Evolutionary conservation across 2,329 filamentous ascomycete genomes (phyloP), one percentile per base, ranked within the genome.

Genomic region (Fusarium proliferatum): DNA sequence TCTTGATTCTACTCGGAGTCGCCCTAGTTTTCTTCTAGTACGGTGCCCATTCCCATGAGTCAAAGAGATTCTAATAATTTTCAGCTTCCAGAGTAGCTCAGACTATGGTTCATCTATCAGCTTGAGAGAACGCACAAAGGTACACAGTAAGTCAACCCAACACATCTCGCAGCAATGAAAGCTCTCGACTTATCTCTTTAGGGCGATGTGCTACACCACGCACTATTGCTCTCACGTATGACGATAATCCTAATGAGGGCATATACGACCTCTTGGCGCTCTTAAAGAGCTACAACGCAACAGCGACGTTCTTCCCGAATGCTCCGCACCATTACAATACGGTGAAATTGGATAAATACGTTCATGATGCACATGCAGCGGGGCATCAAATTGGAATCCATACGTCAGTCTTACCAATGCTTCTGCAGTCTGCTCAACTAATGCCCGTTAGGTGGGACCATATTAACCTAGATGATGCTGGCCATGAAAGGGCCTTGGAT

Each of bases 21-120:
- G 5, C 13, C 3, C 19, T 53, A 6, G 4, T 53, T 5, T 16
- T 53, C 13, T 53, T 53, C 51, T 53, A 53, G 51, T 53, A 38
- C 28, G 30, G n/a, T 15, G 2, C 17, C 16, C 23, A 16, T 6
- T 9, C 3, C 2, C 1, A 6, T 38, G 5, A 4, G 6, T 11
- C 8, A 3, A 16, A 9, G 23, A 3, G 0, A 3, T 36, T 21
- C 51, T 53, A n/a, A 53, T 21, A 0, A 4, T 16, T 12, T 21
- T 2, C 34, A 53, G 51, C 19, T 28, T 53, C 23, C 34, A 38
- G 10, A 8, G 26, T 5, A 4, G 23, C 23, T 16, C 51, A 16
- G 15, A 26, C 19, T 28, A 21, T 38, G 17, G 33, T 9, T 21
- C 51, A 21, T 38, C 23, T 5, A 9, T 12, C 5, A 17, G 12